Evolutionary conservation across 257 asterid species (phyloP).

Genomic region (Solanum lycopersicoides): DNA sequence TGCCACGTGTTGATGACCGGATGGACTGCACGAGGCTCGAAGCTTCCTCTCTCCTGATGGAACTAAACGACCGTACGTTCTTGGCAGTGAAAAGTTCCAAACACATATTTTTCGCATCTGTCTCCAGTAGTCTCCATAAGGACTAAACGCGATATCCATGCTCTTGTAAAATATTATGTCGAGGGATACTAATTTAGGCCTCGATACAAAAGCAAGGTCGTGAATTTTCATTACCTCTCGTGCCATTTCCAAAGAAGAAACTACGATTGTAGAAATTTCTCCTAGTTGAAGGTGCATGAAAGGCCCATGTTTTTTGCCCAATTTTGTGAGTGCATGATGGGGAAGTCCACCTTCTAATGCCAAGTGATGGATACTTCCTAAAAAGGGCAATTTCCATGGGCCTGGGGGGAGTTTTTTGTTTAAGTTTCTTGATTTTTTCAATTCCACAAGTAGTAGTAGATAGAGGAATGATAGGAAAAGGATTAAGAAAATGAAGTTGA

Average conservation of each 20-base stretch:
- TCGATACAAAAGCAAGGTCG: constrained; percentile 21
- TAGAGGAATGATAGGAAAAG: not conserved
- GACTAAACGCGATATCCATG: constrained; percentile 12
- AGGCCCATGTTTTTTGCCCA: constrained; percentile 24
- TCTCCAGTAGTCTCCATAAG: constrained; percentile 33
- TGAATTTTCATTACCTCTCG: not conserved
- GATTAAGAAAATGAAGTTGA: not conserved
- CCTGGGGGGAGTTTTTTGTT: not conserved
- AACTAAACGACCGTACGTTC: constrained; percentile 13
- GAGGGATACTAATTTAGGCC: constrained; percentile 12
- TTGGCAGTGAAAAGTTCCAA: constrained; percentile 18
- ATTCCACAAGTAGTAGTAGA: not conserved
- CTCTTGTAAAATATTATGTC: constrained; percentile 11
- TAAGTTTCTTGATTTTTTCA: not conserved
- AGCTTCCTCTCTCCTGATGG: constrained; percentile 9
- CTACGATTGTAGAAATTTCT: constrained; percentile 15
- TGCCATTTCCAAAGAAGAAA: constrained; percentile 17
- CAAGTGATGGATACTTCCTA: constrained; percentile 31
- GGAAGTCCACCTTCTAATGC: constrained; percentile 6
- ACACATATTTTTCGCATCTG: constrained; percentile 31
- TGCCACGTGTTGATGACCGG: not conserved
- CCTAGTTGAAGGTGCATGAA: constrained; percentile 27
- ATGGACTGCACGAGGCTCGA: not conserved
- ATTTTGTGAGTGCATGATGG: not conserved
- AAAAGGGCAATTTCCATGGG: not conserved